Evolutionary conservation across 257 asterid species (phyloP).

Genomic region (Solanum medicagineum): DNA sequence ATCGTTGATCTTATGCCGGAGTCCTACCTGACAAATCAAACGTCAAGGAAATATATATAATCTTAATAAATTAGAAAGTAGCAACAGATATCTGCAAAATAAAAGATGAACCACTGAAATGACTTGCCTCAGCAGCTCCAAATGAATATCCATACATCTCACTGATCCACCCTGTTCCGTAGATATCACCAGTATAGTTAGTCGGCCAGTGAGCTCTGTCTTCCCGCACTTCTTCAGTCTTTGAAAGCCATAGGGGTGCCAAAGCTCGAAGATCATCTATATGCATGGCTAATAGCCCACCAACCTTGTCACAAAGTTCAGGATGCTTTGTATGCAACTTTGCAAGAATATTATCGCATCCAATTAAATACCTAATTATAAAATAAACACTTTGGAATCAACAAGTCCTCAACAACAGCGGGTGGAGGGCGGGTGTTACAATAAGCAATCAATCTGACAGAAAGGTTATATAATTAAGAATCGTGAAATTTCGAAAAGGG

Average conservation of each 20-base stretch:
- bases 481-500: neutral
- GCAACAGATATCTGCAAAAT: neutral
- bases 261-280: constrained; percentile 91
- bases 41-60: constrained; percentile 1
- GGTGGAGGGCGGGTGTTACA: neutral
- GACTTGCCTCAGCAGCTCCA: constrained; percentile 88
- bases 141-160: constrained; percentile 99
- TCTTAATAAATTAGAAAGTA: neutral
- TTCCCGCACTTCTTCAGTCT: constrained; percentile 75
- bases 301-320: constrained; percentile 86
- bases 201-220: constrained; percentile 91
- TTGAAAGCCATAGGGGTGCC: constrained; percentile 89
- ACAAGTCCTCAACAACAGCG: neutral
- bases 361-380: constrained; percentile 69
- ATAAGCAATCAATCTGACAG: neutral
- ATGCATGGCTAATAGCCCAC: constrained; percentile 95
- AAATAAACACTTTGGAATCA: neutral
- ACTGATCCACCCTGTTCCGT: constrained; percentile 88
- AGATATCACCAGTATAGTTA: constrained; percentile 89
- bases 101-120: neutral
- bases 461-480: neutral
- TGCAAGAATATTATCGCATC: constrained; percentile 83
- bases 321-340: constrained; percentile 86
- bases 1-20: constrained; percentile 78
- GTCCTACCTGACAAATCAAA: constrained; percentile 71